phyloP scores from a whole-genome alignment of 768 basidiomycete genomes.

The Boletus tylopilopsis region DNA sequence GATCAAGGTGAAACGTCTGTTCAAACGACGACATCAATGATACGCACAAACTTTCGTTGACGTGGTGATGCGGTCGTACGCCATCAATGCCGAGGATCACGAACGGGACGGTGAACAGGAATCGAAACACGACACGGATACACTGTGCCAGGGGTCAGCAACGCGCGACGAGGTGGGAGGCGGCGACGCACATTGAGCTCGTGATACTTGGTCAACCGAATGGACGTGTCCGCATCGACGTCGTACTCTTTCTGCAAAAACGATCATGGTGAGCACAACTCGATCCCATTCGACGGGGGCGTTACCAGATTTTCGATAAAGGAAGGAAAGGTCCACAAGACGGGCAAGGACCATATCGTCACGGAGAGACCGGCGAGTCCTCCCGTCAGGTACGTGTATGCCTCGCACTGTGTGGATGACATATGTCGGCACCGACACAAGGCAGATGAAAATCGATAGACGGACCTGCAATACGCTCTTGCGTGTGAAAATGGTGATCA shows the following conservation, averaged over 20 bases:
- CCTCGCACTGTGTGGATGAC: slow-evolving; percentile 54
- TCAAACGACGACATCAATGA: not conserved
- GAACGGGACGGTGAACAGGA: slow-evolving; percentile 64
- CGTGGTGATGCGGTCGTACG: slow-evolving; percentile 50
- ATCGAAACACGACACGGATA: slow-evolving; percentile 70
- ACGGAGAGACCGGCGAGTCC: slow-evolving; percentile 64
- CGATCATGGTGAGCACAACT: not conserved
- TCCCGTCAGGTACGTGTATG: slow-evolving; percentile 66
- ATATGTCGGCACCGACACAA: not conserved
- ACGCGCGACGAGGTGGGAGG: not conserved
- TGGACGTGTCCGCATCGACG: slow-evolving; percentile 59
- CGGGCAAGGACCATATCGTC: slow-evolving; percentile 71
- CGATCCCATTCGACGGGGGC: not conserved
- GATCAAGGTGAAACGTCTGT: not conserved
- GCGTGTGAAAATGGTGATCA: slow-evolving; percentile 63
- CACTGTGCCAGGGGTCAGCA: slow-evolving; percentile 37
- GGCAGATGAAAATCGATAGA: not conserved
- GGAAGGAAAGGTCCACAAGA: slow-evolving; percentile 67
- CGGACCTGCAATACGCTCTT: slow-evolving; percentile 55
- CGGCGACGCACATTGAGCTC: slow-evolving; percentile 66
- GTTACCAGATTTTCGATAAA: slow-evolving; percentile 62
- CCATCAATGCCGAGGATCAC: slow-evolving; percentile 70
- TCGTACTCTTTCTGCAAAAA: slow-evolving; percentile 50
- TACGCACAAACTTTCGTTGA: slow-evolving; percentile 58
- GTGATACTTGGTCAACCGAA: slow-evolving; percentile 75